These are phyloP conservation scores for Aschersonia sp. DNA, from an alignment of 2,329 filamentous ascomycete genomes.

Conservation along the genomic window DNA sequence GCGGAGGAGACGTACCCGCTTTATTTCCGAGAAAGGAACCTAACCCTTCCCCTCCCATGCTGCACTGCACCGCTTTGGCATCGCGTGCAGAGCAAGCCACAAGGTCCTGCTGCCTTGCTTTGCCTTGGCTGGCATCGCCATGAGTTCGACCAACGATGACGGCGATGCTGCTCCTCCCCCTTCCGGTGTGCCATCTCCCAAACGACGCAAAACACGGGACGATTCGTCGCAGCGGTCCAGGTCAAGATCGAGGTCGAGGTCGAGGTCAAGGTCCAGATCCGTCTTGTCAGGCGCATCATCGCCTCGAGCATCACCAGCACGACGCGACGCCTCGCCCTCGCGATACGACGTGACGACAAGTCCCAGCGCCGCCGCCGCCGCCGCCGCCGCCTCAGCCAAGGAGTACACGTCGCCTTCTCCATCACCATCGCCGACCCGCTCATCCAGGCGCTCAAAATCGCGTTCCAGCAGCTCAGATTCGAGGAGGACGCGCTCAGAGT, in stretches of 20 bases:
- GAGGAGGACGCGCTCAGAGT: conserved; percentile 23
- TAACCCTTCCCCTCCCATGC: too few species aligned
- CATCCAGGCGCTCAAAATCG: conserved; percentile 13
- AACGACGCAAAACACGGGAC: conserved; percentile 17
- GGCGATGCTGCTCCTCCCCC: too few species aligned
- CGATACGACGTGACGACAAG: conserved; percentile 4
- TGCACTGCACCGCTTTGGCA: too few species aligned
- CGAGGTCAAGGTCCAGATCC: too few species aligned
- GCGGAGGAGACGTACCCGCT: too few species aligned
- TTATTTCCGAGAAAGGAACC: too few species aligned
- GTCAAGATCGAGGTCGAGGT: background rate
- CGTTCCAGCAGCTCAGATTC: conserved; percentile 10
- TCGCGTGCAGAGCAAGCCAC: too few species aligned
- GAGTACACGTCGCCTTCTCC: conserved; percentile 10
- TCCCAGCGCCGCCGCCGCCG: conserved; percentile 5
- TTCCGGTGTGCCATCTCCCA: conserved; percentile 6
- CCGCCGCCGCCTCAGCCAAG: conserved; percentile 8
- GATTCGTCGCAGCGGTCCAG: conserved; percentile 13
- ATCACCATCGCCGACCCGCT: conserved; percentile 10
- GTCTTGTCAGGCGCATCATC: background rate
- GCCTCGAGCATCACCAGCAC: background rate
- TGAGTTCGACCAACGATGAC: background rate
- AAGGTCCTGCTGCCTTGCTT: background rate
- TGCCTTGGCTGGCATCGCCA: background rate
- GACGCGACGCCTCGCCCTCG: conserved; percentile 1